A percentile compares a stretch with the other conserved stretches of the same genome.
These are phyloP conservation scores for Cutaneotrichosporon daszewskae DNA, from an alignment of 1,284 basidiomycete genomes.

Conservation along the genomic window DNA sequence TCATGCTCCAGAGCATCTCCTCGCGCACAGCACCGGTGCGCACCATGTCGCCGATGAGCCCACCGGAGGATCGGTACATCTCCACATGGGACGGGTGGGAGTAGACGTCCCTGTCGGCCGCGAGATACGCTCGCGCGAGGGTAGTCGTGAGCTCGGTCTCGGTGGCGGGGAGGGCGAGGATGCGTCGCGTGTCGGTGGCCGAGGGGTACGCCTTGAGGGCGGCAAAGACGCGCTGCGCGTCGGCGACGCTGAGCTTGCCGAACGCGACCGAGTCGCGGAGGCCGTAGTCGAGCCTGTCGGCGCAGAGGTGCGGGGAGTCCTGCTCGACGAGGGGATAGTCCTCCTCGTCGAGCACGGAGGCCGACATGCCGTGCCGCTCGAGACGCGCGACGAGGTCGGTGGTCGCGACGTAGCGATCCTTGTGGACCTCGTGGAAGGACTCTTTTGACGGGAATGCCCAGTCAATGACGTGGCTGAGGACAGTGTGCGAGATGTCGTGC, in stretches of 20 bases:
- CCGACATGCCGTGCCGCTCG: background rate
- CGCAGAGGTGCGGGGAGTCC: constrained; percentile 12
- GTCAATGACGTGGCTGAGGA: constrained; percentile 13
- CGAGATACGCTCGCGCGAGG: constrained; percentile 11
- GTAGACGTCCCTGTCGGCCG: constrained; percentile 9
- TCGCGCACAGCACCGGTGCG: constrained; percentile 3
- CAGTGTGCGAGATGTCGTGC: constrained; percentile 16
- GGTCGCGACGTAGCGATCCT: constrained; percentile 10
- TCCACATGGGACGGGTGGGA: constrained; percentile 9
- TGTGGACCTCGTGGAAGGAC: constrained; percentile 15
- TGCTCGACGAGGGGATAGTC: constrained; percentile 13
- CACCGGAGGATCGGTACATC: constrained; percentile 8
- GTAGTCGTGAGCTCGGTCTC: constrained; percentile 1
- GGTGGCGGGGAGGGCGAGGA: constrained; percentile 5
- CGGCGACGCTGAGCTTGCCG: background rate
- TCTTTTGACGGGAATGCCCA: constrained; percentile 1
- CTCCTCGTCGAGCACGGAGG: constrained; percentile 12
- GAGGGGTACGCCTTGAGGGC: constrained; percentile 4
- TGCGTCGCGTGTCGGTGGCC: background rate
- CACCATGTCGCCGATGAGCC: constrained; percentile 9
- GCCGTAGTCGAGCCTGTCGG: constrained; percentile 18
- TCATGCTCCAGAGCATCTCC: constrained; percentile 10
- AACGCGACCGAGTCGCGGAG: constrained; percentile 16
- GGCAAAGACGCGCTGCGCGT: constrained; percentile 1
- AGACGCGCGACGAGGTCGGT: constrained; percentile 7